A percentile compares a stretch with the other conserved stretches of the same genome.
Conservation (phyloP, 2,329 filamentous ascomycete species). For the Paecilomyces variotii region DNA sequence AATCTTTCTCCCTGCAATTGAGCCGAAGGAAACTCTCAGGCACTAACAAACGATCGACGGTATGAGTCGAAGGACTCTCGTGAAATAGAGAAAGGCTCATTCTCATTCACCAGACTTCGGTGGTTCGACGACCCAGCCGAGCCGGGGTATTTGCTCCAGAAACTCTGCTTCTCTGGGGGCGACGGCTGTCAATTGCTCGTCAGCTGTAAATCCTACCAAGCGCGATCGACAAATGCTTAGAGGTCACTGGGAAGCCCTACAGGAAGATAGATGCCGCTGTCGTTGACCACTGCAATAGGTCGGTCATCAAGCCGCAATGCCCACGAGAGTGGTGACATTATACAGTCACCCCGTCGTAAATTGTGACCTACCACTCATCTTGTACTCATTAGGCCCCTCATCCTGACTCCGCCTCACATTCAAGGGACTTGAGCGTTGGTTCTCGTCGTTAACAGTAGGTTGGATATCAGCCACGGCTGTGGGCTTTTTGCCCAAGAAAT, state of each 20-base stretch:
- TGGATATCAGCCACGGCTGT: conserved; percentile 33
- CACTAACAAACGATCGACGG: conserved; percentile 80
- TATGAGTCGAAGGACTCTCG: conserved; percentile 97
- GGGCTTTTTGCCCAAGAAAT: conserved; percentile 59
- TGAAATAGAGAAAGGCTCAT: conserved; percentile 90
- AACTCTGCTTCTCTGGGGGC: conserved; percentile 71
- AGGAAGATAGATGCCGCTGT: conserved; percentile 88
- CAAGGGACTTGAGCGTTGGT: conserved; percentile 39
- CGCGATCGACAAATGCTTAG: conserved; percentile 19
- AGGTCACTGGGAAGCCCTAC: conserved; percentile 43
- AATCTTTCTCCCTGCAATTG: conserved; percentile 3
- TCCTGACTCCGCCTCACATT: conserved; percentile 55
- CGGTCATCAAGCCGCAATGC: conserved; percentile 16
- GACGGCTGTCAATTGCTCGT: conserved; percentile 56
- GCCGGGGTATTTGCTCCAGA: conserved; percentile 56
- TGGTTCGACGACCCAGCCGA: conserved; percentile 48
- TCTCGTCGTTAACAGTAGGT: conserved; percentile 44
- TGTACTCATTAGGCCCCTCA: conserved; percentile 66
- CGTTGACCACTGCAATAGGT: conserved; percentile 69
- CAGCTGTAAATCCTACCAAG: conserved; percentile 2
- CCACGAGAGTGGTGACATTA: neutral
- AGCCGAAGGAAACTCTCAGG: neutral
- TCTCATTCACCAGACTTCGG: conserved; percentile 64
- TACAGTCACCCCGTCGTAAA: neutral
- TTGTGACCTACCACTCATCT: conserved; percentile 59